phyloP scores from a whole-genome alignment of 2,329 filamentous ascomycete species.

The Lanzia echinophila region DNA sequence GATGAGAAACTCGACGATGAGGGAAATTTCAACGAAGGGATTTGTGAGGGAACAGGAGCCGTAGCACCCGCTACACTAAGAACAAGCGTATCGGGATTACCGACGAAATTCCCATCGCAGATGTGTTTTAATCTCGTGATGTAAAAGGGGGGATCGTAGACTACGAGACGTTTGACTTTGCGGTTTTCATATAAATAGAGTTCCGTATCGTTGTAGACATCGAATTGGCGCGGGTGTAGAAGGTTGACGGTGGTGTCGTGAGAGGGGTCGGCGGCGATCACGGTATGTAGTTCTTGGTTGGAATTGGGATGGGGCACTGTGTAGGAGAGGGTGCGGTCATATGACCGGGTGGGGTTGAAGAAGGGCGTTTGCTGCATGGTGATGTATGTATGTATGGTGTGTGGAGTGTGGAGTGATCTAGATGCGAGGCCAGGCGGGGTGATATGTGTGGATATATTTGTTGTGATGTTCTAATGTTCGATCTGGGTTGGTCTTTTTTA shows the following conservation, averaged over 20 bases:
- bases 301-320: background rate
- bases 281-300: background rate
- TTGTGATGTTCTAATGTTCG: too few relatives aligned
- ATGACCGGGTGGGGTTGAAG: background rate
- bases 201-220: constrained; percentile 6
- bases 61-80: constrained; percentile 1
- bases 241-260: background rate
- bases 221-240: constrained; percentile 4
- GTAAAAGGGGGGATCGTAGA: background rate
- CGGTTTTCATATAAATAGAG: constrained; percentile 5
- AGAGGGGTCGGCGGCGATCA: background rate
- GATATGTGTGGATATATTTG: too few relatives aligned
- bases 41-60: background rate
- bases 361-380: background rate
- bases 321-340: background rate
- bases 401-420: too few relatives aligned
- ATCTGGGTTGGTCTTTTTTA: too few relatives aligned
- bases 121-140: constrained; percentile 3
- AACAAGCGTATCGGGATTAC: constrained; percentile 3
- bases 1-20: too few relatives aligned
- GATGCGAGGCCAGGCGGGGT: too few relatives aligned
- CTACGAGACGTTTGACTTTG: background rate
- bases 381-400: too few relatives aligned
- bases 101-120: background rate
- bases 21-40: too few relatives aligned